Conservation (phyloP, 2,329 filamentous ascomycete genomes). For the Zasmidium cellare region DNA sequence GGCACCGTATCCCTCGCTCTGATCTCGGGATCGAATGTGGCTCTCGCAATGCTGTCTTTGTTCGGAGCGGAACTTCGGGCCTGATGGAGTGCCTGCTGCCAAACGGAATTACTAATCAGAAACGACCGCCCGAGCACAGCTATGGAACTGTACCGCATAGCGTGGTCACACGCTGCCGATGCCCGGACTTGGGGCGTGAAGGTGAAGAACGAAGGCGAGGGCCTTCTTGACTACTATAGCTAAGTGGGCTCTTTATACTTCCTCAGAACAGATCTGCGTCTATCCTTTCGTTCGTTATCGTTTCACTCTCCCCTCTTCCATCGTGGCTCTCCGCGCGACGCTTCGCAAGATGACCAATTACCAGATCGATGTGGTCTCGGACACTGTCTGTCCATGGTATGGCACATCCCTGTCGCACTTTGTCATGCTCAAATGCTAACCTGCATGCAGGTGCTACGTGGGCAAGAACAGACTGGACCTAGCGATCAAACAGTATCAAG, state of each 20-base stretch:
- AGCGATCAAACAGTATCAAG: slow-evolving; percentile 64
- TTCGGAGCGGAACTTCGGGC: not conserved
- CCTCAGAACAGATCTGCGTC: not conserved
- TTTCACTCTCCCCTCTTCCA: not conserved
- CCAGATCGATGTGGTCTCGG: slow-evolving; percentile 75
- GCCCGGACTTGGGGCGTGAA: no score
- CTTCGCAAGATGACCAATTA: slow-evolving; percentile 66
- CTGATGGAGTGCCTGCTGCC: not conserved
- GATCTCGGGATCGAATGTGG: not conserved
- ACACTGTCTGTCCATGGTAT: slow-evolving; percentile 72
- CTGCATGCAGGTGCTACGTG: slow-evolving; percentile 60
- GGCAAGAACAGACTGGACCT: slow-evolving; percentile 73
- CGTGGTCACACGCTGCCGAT: not conserved
- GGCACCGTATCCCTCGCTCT: not conserved
- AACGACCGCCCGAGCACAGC: not conserved
- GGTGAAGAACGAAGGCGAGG: not conserved
- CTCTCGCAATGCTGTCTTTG: not conserved
- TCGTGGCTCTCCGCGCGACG: slow-evolving; percentile 27
- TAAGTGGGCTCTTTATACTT: not conserved
- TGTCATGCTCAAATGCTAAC: slow-evolving; percentile 5
- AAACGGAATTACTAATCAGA: not conserved
- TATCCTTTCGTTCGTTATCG: not conserved
- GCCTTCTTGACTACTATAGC: not conserved
- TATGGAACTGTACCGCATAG: not conserved
- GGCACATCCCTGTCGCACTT: not conserved